Percentiles rank a stretch among this genome's conserved stretches.
Evolutionary conservation across 306 rosid genomes (phyloP).

Genomic region (Cucumis cinereus): DNA sequence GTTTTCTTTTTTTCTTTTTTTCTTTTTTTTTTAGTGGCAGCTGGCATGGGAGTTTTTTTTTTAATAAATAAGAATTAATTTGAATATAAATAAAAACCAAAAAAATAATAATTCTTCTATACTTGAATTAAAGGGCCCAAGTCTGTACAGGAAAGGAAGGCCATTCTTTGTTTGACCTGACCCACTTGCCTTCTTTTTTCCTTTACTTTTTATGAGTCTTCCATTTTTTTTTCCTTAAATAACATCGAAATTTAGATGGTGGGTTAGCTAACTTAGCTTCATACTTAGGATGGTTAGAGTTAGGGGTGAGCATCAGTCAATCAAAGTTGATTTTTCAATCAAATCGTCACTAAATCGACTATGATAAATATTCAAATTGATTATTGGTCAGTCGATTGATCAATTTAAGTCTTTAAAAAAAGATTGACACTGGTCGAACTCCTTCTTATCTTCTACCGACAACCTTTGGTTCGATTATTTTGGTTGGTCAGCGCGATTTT

Average conservation of each 20-base stretch:
- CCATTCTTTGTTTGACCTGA: background rate
- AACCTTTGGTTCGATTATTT: no score
- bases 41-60: constrained; percentile 21
- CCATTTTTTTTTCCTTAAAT: background rate
- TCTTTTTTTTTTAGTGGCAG: constrained; percentile 13
- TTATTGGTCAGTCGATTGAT: rapidly evolving
- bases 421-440: no score
- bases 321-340: no score
- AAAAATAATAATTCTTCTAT: background rate
- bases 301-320: no score
- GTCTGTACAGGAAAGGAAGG: background rate
- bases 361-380: no score
- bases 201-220: background rate
- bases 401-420: no score
- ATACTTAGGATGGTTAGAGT: no score
- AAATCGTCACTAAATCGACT: no score
- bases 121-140: background rate
- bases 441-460: no score
- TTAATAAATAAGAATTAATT: background rate
- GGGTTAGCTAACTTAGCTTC: no score
- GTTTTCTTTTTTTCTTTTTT: background rate
- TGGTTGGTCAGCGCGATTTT: no score
- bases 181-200: background rate
- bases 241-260: no score
- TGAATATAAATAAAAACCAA: background rate